Percentiles rank a stretch among this genome's conserved stretches.
Conservation (phyloP, 352 stramenopile species). For the Phytophthora tentaculata region DNA sequence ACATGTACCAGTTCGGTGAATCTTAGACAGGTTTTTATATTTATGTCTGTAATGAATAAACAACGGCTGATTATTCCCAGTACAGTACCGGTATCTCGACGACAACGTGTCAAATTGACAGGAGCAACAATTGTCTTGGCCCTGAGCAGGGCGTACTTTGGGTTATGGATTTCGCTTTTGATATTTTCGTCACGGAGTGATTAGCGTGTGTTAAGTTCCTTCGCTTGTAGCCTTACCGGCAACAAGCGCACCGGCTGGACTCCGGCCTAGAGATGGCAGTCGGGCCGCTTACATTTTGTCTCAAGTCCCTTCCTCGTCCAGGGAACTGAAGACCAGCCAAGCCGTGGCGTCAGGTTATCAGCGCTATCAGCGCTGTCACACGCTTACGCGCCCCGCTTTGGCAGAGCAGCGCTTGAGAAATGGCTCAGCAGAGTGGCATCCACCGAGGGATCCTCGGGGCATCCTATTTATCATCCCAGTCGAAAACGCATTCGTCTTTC, state of each 20-base stretch:
- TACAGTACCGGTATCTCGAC: constrained; percentile 19
- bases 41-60: too few species aligned
- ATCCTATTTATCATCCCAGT: constrained; percentile 20
- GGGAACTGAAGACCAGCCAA: constrained; percentile 26
- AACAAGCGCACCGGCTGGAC: too few species aligned
- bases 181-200: too few species aligned
- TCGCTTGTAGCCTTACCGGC: too few species aligned
- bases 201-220: too few species aligned
- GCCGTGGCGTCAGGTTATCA: constrained; percentile 4
- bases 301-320: constrained; percentile 14
- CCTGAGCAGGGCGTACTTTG: constrained; percentile 18
- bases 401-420: constrained; percentile 24
- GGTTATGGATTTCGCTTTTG: neutral
- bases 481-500: constrained; percentile 2
- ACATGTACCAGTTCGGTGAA: too few species aligned
- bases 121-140: too few species aligned
- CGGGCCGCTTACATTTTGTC: constrained; percentile 13
- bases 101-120: neutral
- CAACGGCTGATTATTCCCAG: constrained; percentile 18
- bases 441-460: constrained; percentile 16
- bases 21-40: too few species aligned
- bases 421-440: constrained; percentile 27
- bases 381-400: constrained; percentile 8
- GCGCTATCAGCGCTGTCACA: constrained; percentile 23
- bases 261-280: too few species aligned